phyloP scores from a whole-genome alignment of 768 basidiomycete genomes.

The Leccinum sublutescens region DNA sequence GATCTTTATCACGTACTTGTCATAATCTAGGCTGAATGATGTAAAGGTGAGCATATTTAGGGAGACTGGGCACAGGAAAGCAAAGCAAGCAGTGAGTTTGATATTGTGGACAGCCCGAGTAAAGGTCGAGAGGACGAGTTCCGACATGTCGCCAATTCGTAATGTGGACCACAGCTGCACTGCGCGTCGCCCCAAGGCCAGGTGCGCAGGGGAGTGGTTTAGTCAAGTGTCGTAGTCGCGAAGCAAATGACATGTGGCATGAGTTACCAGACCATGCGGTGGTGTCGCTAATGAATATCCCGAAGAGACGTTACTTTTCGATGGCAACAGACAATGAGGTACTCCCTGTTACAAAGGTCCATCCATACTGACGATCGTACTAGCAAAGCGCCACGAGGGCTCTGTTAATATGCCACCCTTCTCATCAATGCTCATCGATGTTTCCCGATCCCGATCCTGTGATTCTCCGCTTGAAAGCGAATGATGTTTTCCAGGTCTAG shows the following conservation, averaged over 20 bases:
- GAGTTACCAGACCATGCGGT: not conserved
- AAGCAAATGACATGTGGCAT: not conserved
- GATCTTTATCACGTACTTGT: not conserved
- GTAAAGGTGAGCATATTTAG: not conserved
- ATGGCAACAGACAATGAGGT: not conserved
- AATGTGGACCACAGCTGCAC: not conserved
- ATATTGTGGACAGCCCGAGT: not conserved
- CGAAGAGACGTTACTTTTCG: not conserved
- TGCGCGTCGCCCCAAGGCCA: not conserved
- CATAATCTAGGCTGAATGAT: not conserved
- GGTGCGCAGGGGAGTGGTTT: not conserved
- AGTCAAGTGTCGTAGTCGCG: not conserved
- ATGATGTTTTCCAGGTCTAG: slow-evolving; percentile 60
- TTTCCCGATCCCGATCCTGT: slow-evolving; percentile 17
- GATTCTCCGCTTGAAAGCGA: slow-evolving; percentile 24
- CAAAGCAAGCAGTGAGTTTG: not conserved
- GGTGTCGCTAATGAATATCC: not conserved
- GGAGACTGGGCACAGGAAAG: not conserved
- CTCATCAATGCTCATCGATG: slow-evolving; percentile 29
- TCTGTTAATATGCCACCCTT: slow-evolving; percentile 28
- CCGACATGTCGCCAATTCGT: not conserved
- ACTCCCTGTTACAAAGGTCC: slow-evolving; percentile 19
- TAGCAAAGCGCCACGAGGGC: slow-evolving; percentile 34
- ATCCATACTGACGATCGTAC: slow-evolving; percentile 40
- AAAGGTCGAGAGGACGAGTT: not conserved